A percentile compares a stretch with the other conserved stretches of the same genome.
Conservation (phyloP, 495 filamentous ascomycete species). For the Daldinia concentrica region DNA sequence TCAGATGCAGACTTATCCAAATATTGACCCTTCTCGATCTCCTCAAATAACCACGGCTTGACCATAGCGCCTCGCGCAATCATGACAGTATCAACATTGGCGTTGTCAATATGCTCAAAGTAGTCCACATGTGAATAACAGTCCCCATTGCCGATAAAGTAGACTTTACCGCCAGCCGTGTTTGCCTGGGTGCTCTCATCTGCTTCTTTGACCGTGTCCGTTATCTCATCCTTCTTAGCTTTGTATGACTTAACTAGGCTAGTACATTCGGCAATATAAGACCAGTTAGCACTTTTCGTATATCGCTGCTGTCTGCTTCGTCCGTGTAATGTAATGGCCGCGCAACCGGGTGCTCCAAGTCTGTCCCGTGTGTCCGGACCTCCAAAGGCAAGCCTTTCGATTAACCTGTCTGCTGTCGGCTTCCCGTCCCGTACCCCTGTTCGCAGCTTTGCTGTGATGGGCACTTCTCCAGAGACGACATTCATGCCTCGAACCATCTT, state of each 20-base stretch:
- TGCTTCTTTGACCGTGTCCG: constrained; percentile 79
- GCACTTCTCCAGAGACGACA: constrained; percentile 82
- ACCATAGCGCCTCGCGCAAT: constrained; percentile 89
- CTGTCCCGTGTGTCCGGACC: constrained; percentile 70
- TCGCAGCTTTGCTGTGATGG: constrained; percentile 92
- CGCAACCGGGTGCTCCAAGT: constrained; percentile 78
- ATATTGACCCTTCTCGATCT: constrained; percentile 90
- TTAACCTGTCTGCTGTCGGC: constrained; percentile 81
- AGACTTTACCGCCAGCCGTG: constrained; percentile 67
- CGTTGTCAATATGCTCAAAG: constrained; percentile 75
- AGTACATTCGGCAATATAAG: constrained; percentile 89
- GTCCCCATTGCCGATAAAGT: constrained; percentile 96
- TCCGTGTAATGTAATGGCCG: constrained; percentile 93
- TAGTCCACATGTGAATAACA: constrained; percentile 94
- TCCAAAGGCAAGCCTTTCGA: constrained; percentile 83
- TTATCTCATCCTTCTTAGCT: constrained; percentile 64
- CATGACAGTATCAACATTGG: constrained; percentile 89
- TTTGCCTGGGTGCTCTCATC: constrained; percentile 71
- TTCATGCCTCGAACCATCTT: constrained; percentile 97
- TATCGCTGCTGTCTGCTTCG: constrained; percentile 94
- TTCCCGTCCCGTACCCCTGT: constrained; percentile 85
- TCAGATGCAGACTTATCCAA: constrained; percentile 92
- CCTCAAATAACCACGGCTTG: constrained; percentile 98
- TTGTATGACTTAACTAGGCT: constrained; percentile 83
- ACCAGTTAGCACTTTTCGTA: constrained; percentile 87